Conservation (phyloP, 495 filamentous ascomycete genomes). For the Podospora pseudocomata region DNA sequence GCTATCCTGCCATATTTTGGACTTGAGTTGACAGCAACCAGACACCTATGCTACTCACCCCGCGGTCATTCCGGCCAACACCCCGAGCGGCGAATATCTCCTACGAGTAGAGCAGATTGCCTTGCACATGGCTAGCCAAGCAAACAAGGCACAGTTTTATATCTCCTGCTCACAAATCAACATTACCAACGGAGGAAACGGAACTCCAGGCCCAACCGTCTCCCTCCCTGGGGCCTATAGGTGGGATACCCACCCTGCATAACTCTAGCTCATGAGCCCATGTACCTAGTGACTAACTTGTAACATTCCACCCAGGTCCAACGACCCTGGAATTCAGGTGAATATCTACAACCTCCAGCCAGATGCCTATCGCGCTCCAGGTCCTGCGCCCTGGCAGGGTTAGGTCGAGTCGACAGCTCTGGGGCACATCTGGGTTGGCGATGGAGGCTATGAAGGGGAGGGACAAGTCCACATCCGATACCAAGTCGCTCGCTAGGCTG, state of each 20-base stretch:
- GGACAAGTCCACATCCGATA: too few relatives aligned
- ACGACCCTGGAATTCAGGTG: conserved; percentile 35
- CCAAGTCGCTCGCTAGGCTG: too few relatives aligned
- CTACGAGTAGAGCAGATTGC: conserved; percentile 56
- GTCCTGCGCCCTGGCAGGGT: conserved; percentile 33
- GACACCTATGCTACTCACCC: conserved; percentile 38
- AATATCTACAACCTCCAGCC: conserved; percentile 11
- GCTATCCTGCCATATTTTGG: not conserved
- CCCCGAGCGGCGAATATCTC: conserved; percentile 52
- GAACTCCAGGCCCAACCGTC: conserved; percentile 30
- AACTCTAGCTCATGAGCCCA: not conserved
- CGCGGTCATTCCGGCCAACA: conserved; percentile 43
- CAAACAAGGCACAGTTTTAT: conserved; percentile 43
- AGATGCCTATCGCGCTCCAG: conserved; percentile 39
- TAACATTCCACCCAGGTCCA: not conserved
- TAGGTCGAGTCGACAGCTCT: not conserved
- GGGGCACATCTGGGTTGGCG: too few relatives aligned
- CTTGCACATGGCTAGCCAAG: conserved; percentile 42
- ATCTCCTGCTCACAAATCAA: conserved; percentile 39
- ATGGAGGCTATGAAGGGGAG: too few relatives aligned
- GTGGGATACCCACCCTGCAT: not conserved
- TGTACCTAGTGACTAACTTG: not conserved
- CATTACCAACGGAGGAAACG: conserved; percentile 37
- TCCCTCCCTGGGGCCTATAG: conserved; percentile 37
- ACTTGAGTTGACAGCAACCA: conserved; percentile 13